Base-by-base conservation (phyloP, 1,284 basidiomycete species). In the Omphalotus olearius region DNA sequence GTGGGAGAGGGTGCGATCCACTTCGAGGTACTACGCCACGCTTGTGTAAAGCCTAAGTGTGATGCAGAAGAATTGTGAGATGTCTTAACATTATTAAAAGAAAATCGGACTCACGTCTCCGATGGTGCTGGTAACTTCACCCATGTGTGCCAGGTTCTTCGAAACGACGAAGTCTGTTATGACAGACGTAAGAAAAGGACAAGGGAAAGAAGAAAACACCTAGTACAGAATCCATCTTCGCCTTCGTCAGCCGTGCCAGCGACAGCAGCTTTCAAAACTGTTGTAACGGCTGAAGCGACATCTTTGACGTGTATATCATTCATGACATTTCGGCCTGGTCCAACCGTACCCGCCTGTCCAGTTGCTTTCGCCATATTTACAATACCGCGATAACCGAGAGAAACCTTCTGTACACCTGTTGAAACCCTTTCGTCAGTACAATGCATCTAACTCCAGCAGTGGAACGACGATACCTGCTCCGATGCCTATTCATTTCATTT, bases 251-350 rank as follows among this genome's bases (percentile, higher is more conserved):
- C 40, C 25, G 20, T 44, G 10, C 46, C 51, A 35, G 33, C 35
- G 18, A 53, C 13, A 23, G 40, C 46, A 17, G 28, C 46, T 43
- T 44, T 44, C 6, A 53, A 25, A 3, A 53, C 17, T n/a, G 40
- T 23, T 1, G 41, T 47, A 4, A 48, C 42, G 9, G 51, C 45
- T 13, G 37, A 36, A 6, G 51, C 46, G 1, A 53, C 46, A 18
- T 53, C 51, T 20, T 53, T 43, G 13, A 53, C 16, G 28, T 53
- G 51, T 6, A 53, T 37, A 14, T 18, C 33, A 5, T 23, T 41
- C 14, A n/a, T 20, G 17, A 44, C 28, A 18, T 53, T 53, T 23
- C 41, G 23, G 6, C 51, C 51, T 18, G 46, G 17, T 3, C 51
- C 51, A 6, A 36, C 47, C 2, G 51, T 44, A 9, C 46, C 46